phyloP scores from a whole-genome alignment of 202 grass and related monocot species.

The Hordeum pubiflorum region DNA sequence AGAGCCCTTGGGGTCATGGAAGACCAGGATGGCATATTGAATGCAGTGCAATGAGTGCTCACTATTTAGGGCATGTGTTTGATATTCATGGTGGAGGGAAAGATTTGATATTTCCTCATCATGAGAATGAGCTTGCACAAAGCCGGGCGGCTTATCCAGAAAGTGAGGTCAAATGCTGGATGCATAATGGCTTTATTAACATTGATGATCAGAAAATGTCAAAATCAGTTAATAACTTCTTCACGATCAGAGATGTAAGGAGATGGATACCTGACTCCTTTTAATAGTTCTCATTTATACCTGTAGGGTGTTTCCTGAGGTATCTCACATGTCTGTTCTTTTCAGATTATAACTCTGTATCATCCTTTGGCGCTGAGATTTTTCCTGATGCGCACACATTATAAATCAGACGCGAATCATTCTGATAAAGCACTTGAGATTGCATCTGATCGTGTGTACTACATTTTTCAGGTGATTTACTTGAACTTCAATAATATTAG shows the following conservation, averaged over 20 bases:
- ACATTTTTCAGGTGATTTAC: slow-evolving; percentile 79
- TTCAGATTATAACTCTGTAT: slow-evolving; percentile 74
- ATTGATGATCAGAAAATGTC: slow-evolving; percentile 92
- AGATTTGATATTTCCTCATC: slow-evolving; percentile 93
- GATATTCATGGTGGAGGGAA: slow-evolving; percentile 95
- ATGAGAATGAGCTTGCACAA: slow-evolving; percentile 91
- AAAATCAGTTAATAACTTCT: slow-evolving; percentile 92
- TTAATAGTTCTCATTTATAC: not conserved
- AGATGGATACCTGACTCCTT: not conserved
- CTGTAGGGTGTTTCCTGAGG: not conserved
- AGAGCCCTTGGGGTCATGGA: slow-evolving; percentile 81
- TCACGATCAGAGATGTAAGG: slow-evolving; percentile 91
- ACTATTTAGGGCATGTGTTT: slow-evolving; percentile 73
- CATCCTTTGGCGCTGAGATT: slow-evolving; percentile 89
- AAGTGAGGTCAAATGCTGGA: slow-evolving; percentile 64
- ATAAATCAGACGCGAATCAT: slow-evolving; percentile 81
- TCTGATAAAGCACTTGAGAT: slow-evolving; percentile 63
- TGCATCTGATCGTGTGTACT: slow-evolving; percentile 75
- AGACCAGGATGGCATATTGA: slow-evolving; percentile 97
- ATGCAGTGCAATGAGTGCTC: slow-evolving; percentile 92
- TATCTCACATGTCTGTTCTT: not conserved
- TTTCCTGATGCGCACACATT: slow-evolving; percentile 96
- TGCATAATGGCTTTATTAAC: slow-evolving; percentile 98
- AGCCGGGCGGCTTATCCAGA: slow-evolving; percentile 64
- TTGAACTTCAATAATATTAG: not conserved